These are phyloP conservation scores for Volvariella volvacea DNA, from an alignment of 1,284 basidiomycete genomes.

Conservation along the genomic window DNA sequence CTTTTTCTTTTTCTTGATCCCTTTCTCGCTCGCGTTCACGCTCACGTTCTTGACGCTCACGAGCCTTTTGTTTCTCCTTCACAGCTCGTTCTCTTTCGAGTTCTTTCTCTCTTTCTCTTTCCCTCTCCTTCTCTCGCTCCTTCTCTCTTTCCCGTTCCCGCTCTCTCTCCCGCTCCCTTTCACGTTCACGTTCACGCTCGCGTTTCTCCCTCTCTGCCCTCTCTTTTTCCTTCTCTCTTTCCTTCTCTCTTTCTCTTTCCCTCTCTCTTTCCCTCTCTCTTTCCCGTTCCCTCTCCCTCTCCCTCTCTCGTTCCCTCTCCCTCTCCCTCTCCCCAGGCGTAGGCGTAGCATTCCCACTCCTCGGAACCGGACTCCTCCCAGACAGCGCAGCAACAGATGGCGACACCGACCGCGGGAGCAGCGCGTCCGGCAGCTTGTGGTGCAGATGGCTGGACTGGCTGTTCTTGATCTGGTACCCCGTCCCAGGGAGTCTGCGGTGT, in stretches of 20 bases:
- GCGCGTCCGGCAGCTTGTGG: too few relatives aligned
- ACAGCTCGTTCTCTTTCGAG: slow-evolving; percentile 4
- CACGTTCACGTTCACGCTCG: too few relatives aligned
- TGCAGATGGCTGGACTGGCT: too few relatives aligned
- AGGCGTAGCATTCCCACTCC: slow-evolving; percentile 5
- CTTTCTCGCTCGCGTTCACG: too few relatives aligned
- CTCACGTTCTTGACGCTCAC: slow-evolving; percentile 1
- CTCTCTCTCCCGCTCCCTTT: slow-evolving; percentile 1
- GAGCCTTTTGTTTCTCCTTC: slow-evolving; percentile 1
- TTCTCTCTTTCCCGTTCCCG: slow-evolving; percentile 6
- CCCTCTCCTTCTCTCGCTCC: slow-evolving; percentile 8
- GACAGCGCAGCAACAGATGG: too few relatives aligned
- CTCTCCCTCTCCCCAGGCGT: neutral
- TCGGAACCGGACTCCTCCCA: slow-evolving; percentile 10
- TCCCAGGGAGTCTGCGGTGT: too few relatives aligned
- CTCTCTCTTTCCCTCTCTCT: neutral
- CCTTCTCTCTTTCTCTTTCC: slow-evolving; percentile 1
- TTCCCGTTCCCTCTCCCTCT: slow-evolving; percentile 5
- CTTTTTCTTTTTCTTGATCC: too few relatives aligned
- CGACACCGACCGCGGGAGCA: too few relatives aligned
- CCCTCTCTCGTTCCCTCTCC: slow-evolving; percentile 5
- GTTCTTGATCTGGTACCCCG: too few relatives aligned
- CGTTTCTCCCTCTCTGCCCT: neutral
- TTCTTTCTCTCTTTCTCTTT: neutral
- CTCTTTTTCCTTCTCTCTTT: neutral